Conservation (phyloP, 1,284 basidiomycete species). For the Leccinum subrobustum region DNA sequence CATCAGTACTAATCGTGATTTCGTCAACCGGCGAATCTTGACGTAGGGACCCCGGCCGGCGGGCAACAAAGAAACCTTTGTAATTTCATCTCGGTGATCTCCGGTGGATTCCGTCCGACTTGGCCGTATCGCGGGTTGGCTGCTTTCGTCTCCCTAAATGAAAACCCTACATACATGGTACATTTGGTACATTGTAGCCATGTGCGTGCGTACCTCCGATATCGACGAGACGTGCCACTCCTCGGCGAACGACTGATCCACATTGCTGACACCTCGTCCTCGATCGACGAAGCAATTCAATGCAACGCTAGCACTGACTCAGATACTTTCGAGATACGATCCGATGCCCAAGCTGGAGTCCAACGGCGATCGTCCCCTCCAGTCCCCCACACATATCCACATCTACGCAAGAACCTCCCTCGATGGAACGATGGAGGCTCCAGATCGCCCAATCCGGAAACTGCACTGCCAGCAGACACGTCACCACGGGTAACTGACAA, state of each 20-base stretch:
- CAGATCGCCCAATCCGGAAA: constrained; percentile 8
- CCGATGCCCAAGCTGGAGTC: neutral
- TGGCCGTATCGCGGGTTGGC: constrained; percentile 4
- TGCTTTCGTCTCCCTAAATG: neutral
- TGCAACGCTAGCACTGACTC: neutral
- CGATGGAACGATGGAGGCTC: neutral
- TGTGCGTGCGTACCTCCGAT: neutral
- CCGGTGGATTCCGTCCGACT: constrained; percentile 8
- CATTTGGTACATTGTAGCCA: neutral
- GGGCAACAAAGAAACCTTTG: constrained; percentile 6
- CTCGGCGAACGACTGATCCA: neutral
- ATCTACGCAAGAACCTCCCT: neutral
- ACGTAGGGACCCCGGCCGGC: constrained; percentile 6
- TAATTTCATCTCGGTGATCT: constrained; percentile 31
- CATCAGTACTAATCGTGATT: neutral
- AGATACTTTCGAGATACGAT: neutral
- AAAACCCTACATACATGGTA: constrained; percentile 4
- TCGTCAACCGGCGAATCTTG: constrained; percentile 12
- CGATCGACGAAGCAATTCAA: neutral
- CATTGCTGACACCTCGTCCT: neutral
- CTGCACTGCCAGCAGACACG: constrained; percentile 1
- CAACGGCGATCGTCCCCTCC: neutral
- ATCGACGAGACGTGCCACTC: neutral
- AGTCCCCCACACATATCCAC: neutral
- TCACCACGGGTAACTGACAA: neutral